phyloP scores from a whole-genome alignment of 192 early-diverging fungal genomes.

The Glomus cerebriforme region DNA sequence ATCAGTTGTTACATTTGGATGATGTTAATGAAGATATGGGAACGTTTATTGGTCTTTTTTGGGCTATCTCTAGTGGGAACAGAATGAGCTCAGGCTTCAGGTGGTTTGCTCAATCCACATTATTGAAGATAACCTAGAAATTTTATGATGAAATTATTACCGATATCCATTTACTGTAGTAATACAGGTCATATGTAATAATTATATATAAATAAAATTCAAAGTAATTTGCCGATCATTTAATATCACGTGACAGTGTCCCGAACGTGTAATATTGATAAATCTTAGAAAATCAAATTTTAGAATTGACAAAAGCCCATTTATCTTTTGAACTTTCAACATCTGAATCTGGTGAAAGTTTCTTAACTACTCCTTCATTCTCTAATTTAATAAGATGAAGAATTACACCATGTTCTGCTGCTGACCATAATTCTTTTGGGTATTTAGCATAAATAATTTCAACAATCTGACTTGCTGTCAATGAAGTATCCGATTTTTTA shows the following conservation, averaged over 20 bases:
- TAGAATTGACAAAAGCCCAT: neutral
- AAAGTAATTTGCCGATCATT: too few relatives aligned
- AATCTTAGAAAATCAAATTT: neutral
- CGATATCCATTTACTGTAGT: neutral
- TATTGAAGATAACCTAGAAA: neutral
- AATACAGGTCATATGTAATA: too few relatives aligned
- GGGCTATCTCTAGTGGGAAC: too few relatives aligned
- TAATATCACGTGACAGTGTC: too few relatives aligned
- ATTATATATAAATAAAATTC: too few relatives aligned
- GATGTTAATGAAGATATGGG: too few relatives aligned
- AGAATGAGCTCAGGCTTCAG: too few relatives aligned
- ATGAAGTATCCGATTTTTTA: neutral
- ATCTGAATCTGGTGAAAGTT: neutral
- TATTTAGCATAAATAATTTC: slow-evolving; percentile 56
- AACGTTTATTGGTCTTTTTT: neutral
- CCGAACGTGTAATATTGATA: too few relatives aligned
- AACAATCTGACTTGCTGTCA: slow-evolving; percentile 56
- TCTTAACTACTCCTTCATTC: slow-evolving; percentile 46
- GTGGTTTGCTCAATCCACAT: too few relatives aligned
- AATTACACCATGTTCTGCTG: slow-evolving; percentile 53
- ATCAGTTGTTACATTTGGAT: too few relatives aligned
- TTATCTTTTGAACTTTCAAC: neutral
- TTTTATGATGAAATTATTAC: neutral
- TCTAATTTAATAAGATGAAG: slow-evolving; percentile 60
- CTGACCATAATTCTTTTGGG: slow-evolving; percentile 48